phyloP scores from a whole-genome alignment of 1,284 basidiomycete genomes.

The Meripilus lineatus region DNA sequence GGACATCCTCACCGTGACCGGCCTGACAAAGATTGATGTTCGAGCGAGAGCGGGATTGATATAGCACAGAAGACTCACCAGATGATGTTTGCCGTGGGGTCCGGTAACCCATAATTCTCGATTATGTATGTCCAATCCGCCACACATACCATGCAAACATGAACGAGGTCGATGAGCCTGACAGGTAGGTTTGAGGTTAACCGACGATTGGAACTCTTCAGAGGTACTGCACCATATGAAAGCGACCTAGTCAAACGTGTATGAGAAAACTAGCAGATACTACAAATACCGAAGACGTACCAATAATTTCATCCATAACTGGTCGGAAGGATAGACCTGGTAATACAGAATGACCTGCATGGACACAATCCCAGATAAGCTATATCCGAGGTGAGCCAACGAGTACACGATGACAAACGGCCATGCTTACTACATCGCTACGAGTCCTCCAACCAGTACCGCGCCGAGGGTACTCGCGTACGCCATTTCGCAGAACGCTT shows the following conservation, averaged over 20 bases:
- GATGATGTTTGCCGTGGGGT: background rate
- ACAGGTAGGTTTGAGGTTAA: too few relatives aligned
- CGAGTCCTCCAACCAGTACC: background rate
- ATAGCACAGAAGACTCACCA: background rate
- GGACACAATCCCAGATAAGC: constrained; percentile 18
- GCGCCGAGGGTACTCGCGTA: background rate
- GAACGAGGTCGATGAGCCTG: background rate
- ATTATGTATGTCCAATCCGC: background rate
- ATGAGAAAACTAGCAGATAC: background rate
- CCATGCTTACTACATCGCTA: background rate
- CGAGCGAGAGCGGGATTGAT: background rate
- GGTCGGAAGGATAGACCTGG: constrained; percentile 15
- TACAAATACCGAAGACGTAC: constrained; percentile 7
- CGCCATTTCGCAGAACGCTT: background rate
- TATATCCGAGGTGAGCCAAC: constrained; percentile 18
- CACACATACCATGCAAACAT: background rate
- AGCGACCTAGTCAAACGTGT: background rate
- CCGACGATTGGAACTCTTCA: too few relatives aligned
- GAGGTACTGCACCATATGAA: constrained; percentile 7
- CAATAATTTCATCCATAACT: constrained; percentile 9
- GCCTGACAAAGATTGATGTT: background rate
- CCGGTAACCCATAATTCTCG: background rate
- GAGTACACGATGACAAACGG: background rate
- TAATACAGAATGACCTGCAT: constrained; percentile 19
- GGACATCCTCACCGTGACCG: background rate